Base-by-base conservation (phyloP, 495 filamentous ascomycete species). In the Bombardia bombarda region DNA sequence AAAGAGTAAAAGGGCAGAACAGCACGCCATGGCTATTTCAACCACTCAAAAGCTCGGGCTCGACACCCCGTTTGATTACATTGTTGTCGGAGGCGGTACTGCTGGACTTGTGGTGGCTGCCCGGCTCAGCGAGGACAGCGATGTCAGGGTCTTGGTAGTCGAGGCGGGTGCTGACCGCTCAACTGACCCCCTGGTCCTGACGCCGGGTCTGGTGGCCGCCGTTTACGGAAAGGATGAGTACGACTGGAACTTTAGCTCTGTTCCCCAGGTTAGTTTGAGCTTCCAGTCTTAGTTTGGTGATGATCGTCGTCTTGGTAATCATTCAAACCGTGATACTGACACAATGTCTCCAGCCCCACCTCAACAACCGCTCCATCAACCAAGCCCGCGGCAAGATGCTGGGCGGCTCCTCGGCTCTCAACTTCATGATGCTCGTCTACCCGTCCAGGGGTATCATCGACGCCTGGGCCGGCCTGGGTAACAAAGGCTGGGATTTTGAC, bases 61-160 rank as follows among this genome's bases (percentile, higher is more conserved):
- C n/a, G 47, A 47, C 16, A 26, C 40, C 24, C 42, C 55, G 5
- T 93, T 80, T 65, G 87, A 94, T 68, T 92, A 88, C 59, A 70
- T 95, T 45, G 82, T 94, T 53, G 78, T 93, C 12, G 87, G 86
- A 46, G 88, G 86, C 38, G 88, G 88, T 53, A 93, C 88, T 23
- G 87, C 88, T 6, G 88, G 88, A 42, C 86, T 88, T 61, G 86
- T 90, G 31, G 81, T 95, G 56, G 88, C 86, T 5, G 62, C 63
- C 26, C 64, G 78, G 7, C 60, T 80, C 7, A 66, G 63, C 23
- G 74, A 76, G 32, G 56, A 69, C 40, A 51, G 59, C 10, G 35
- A 60, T 24, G 53, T 63, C 4, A 40, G 49, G 2, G 68, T 81
- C 4, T 43, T 76, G 2, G 66, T 80, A 5, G 55, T 82, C 41